Percentiles rank a stretch among this genome's conserved stretches.
These are phyloP conservation scores for Fusarium verrucosum DNA, from an alignment of 2,329 filamentous ascomycete genomes.

Conservation along the genomic window DNA sequence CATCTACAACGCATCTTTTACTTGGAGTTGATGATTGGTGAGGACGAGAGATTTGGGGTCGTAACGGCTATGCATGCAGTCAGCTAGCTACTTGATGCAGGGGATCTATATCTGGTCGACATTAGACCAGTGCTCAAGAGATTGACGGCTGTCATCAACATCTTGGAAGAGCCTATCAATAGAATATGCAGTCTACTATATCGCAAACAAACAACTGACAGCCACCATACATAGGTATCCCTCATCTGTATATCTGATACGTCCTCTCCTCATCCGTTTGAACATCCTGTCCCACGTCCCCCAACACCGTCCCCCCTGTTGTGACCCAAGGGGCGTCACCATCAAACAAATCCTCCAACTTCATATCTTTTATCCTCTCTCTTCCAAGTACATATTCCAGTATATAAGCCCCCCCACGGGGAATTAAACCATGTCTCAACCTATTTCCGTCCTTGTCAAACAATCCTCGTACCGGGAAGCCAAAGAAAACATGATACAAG, in stretches of 20 bases:
- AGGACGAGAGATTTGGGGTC: background rate
- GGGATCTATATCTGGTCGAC: background rate
- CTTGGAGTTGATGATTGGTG: background rate
- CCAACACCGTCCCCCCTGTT: constrained; percentile 28
- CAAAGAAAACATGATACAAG: background rate
- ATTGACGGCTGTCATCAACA: background rate
- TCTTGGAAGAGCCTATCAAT: background rate
- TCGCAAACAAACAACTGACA: background rate
- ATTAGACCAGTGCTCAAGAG: background rate
- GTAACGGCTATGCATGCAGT: constrained; percentile 1
- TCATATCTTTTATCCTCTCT: background rate
- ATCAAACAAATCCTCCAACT: background rate
- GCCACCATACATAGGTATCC: background rate
- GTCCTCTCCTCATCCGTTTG: constrained; percentile 31
- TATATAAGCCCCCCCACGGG: constrained; percentile 9
- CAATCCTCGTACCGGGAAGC: background rate
- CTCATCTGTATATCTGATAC: background rate
- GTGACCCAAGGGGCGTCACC: constrained; percentile 33
- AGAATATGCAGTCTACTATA: background rate
- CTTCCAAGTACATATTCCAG: background rate
- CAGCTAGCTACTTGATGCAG: background rate
- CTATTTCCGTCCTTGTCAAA: constrained; percentile 36
- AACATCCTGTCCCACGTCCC: constrained; percentile 39
- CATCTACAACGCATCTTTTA: constrained; percentile 32
- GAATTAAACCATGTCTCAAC: constrained; percentile 18